phyloP scores from a whole-genome alignment of 331 rosid species.

The Malus hybrid region DNA sequence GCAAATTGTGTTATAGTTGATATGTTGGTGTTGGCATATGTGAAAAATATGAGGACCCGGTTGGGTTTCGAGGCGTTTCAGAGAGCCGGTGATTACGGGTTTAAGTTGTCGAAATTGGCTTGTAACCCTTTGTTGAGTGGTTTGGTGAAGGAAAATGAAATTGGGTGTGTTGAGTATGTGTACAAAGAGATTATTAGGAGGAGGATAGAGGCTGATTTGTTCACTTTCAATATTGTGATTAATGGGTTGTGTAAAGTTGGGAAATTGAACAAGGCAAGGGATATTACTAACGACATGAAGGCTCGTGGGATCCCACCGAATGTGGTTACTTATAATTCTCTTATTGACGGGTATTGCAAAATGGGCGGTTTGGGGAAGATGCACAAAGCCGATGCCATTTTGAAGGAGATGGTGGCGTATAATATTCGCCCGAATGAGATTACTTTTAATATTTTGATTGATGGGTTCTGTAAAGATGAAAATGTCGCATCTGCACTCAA shows the following conservation, averaged over 20 bases:
- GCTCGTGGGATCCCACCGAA: conserved; percentile 31
- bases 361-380: conserved; percentile 38
- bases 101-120: conserved; percentile 27
- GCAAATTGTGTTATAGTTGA: conserved; percentile 30
- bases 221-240: conserved; percentile 26
- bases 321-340: conserved; percentile 37
- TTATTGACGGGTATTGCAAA: conserved; percentile 44
- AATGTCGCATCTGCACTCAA: conserved; percentile 24
- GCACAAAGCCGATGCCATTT: conserved; percentile 45
- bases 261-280: conserved; percentile 40
- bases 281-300: conserved; percentile 37
- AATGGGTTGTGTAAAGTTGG: conserved; percentile 48
- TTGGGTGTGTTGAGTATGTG: conserved; percentile 29
- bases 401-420: conserved; percentile 41
- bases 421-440: conserved; percentile 21
- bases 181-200: conserved; percentile 43
- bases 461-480: conserved; percentile 48
- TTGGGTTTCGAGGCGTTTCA: conserved; percentile 40
- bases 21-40: conserved; percentile 33
- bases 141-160: conserved; percentile 32
- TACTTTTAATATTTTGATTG: conserved; percentile 38
- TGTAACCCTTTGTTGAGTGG: conserved; percentile 39
- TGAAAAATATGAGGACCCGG: conserved; percentile 15
- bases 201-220: conserved; percentile 26
- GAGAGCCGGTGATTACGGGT: conserved; percentile 46